Conservation (phyloP, 148 eudicot species). For the Silene conica region DNA sequence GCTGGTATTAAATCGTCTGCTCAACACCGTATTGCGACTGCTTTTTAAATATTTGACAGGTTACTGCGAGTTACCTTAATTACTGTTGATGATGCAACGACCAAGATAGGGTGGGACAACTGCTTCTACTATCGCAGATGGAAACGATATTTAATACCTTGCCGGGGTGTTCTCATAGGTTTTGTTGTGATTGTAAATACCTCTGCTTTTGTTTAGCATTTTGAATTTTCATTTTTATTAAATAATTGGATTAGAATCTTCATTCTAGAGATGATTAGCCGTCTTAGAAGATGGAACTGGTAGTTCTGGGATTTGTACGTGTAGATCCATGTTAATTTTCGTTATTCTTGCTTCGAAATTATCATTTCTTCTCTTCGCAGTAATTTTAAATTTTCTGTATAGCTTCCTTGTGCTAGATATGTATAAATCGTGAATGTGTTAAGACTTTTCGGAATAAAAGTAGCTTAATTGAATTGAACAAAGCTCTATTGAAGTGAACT, state of each 20-base stretch:
- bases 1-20: background rate
- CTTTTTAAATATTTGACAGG: too few relatives aligned
- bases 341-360: background rate
- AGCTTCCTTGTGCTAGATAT: too few relatives aligned
- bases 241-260: conserved; percentile 27
- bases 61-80: too few relatives aligned
- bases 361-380: too few relatives aligned
- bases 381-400: too few relatives aligned
- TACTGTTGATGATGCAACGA: too few relatives aligned
- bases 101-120: too few relatives aligned
- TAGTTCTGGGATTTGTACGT: background rate
- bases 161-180: conserved; percentile 19
- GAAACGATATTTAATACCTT: background rate
- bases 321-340: background rate
- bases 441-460: too few relatives aligned
- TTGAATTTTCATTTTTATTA: conserved; percentile 37
- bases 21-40: background rate
- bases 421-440: too few relatives aligned
- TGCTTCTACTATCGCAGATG: too few relatives aligned
- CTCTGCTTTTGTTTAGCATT: conserved; percentile 13
- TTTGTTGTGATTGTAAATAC: conserved; percentile 46
- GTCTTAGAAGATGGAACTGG: background rate
- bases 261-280: conserved; percentile 12
- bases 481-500: too few relatives aligned
- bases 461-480: too few relatives aligned